Conservation (phyloP, 257 asterid species). For the Capsicum pubescens region DNA sequence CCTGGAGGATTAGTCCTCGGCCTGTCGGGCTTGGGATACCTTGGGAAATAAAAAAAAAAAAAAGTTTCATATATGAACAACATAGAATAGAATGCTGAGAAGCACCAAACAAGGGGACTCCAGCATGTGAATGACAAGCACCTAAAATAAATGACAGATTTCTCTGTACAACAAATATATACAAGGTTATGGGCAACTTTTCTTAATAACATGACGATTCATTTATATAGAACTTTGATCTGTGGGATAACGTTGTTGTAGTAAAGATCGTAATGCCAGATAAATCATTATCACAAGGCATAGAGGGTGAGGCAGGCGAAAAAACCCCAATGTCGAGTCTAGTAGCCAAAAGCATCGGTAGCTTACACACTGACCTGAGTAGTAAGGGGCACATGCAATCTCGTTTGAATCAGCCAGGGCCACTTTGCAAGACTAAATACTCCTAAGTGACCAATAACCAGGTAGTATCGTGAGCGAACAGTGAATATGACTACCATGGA, state of each 20-base stretch:
- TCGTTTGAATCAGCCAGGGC: too few relatives aligned
- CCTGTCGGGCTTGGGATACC: too few relatives aligned
- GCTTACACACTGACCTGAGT: neutral
- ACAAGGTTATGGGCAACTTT: neutral
- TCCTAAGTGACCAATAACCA: neutral
- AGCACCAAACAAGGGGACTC: neutral
- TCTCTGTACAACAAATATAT: neutral
- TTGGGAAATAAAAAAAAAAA: too few relatives aligned
- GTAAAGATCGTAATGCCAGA: neutral
- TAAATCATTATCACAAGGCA: too few relatives aligned
- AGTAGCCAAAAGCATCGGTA: neutral
- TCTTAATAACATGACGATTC: neutral
- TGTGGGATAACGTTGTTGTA: too few relatives aligned
- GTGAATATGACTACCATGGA: neutral
- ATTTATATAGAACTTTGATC: too few relatives aligned
- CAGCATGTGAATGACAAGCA: neutral
- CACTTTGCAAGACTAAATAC: too few relatives aligned
- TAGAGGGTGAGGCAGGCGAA: too few relatives aligned
- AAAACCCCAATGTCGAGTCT: neutral
- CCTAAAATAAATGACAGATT: neutral
- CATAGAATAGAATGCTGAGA: neutral
- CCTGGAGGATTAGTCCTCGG: too few relatives aligned
- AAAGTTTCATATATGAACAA: neutral
- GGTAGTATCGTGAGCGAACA: neutral
- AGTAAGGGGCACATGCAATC: neutral